These are phyloP conservation scores for Oemleria cerasiformis DNA, from an alignment of 306 rosid species.

Conservation along the genomic window DNA sequence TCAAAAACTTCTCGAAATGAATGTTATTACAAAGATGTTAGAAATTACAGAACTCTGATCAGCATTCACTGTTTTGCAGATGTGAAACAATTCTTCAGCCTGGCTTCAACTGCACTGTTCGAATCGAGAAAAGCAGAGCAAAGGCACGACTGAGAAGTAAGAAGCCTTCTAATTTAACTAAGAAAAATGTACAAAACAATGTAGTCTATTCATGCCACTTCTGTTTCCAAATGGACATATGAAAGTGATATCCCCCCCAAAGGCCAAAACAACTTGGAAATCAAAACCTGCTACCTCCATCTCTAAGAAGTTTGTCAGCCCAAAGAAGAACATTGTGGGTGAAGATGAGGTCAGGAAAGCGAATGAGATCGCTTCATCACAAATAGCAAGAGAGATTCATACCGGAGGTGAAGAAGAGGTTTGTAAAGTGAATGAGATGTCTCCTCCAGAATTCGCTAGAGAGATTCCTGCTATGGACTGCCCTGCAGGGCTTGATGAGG, in stretches of 20 bases:
- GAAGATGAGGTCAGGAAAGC: constrained; percentile 17
- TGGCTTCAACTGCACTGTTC: constrained; percentile 60
- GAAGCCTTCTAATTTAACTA: constrained; percentile 24
- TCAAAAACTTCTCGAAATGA: constrained; percentile 1
- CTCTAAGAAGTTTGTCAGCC: constrained; percentile 13
- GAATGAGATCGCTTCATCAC: constrained; percentile 16
- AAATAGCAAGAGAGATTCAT: constrained; percentile 2
- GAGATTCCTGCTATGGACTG: background rate
- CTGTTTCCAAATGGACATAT: constrained; percentile 54
- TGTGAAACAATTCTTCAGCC: constrained; percentile 18
- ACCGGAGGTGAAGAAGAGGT: constrained; percentile 15
- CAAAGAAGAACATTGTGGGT: constrained; percentile 21
- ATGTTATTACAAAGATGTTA: background rate
- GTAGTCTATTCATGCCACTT: constrained; percentile 64
- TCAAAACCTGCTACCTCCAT: constrained; percentile 22
- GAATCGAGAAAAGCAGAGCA: constrained; percentile 54
- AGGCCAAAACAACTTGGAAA: constrained; percentile 30
- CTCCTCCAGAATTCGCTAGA: constrained; percentile 7
- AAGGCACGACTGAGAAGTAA: constrained; percentile 36
- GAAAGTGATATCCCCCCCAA: constrained; percentile 45
- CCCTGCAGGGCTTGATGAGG: no score
- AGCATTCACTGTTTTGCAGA: no score
- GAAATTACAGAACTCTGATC: no score
- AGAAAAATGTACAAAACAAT: constrained; percentile 34
- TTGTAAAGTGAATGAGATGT: constrained; percentile 15